phyloP scores from a whole-genome alignment of 2,329 filamentous ascomycete genomes.

The Fusarium haematococcum region DNA sequence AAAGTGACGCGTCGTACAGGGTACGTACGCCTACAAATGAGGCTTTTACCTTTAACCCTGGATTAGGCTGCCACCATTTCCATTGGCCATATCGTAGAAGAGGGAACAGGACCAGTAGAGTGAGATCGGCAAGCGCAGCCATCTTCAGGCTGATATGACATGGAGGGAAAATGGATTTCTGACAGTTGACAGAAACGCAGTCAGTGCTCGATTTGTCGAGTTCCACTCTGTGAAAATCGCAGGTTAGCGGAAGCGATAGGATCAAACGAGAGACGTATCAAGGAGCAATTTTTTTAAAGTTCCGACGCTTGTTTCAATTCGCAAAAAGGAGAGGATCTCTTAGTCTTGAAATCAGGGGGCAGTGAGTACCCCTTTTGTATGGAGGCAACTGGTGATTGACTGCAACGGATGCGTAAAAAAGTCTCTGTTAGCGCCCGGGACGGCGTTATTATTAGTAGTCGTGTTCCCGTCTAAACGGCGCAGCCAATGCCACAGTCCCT shows the following conservation, averaged over 20 bases:
- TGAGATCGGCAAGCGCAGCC: neutral
- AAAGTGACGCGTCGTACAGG: neutral
- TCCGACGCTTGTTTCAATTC: neutral
- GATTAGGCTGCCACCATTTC: neutral
- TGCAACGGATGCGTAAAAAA: neutral
- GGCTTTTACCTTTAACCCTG: neutral
- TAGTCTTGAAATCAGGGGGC: neutral
- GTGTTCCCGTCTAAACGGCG: neutral
- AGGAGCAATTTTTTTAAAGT: neutral
- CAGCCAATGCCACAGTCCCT: neutral
- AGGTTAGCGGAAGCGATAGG: neutral
- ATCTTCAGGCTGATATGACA: neutral
- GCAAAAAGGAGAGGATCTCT: neutral
- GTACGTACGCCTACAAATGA: neutral
- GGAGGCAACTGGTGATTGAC: neutral
- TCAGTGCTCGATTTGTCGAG: neutral
- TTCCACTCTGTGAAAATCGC: neutral
- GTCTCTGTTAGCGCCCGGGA: neutral
- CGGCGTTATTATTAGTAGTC: neutral
- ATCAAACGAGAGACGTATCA: neutral
- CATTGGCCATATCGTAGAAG: neutral
- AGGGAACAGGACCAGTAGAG: neutral
- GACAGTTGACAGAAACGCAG: neutral
- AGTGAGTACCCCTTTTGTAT: neutral
- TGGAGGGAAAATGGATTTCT: neutral